phyloP scores from a whole-genome alignment of 2,329 filamentous ascomycete species.

The Cytospora chrysosperma region DNA sequence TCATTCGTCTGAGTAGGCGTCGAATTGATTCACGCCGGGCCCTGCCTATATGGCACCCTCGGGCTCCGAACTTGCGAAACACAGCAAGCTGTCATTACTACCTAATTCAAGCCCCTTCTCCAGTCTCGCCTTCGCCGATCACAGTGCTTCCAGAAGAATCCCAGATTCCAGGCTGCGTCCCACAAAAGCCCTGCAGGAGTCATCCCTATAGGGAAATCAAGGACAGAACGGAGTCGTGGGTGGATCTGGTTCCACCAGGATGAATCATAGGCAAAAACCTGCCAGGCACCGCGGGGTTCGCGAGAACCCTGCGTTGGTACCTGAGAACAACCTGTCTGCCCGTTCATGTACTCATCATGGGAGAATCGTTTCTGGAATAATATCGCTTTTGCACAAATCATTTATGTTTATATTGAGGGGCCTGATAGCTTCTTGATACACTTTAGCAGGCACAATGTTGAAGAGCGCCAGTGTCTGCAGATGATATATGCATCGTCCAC shows the following conservation, averaged over 20 bases:
- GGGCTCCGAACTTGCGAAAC: not conserved
- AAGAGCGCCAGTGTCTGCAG: too few relatives aligned
- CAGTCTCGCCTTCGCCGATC: not conserved
- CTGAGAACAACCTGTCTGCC: not conserved
- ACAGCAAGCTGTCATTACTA: not conserved
- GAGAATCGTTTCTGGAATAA: too few relatives aligned
- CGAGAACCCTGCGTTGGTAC: not conserved
- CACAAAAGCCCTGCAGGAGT: not conserved
- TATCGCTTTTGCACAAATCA: too few relatives aligned
- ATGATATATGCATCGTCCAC: not conserved
- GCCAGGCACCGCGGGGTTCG: conserved; percentile 10
- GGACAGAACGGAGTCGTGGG: conserved; percentile 9
- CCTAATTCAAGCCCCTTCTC: not conserved
- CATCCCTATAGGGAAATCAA: conserved; percentile 9
- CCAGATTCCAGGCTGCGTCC: not conserved
- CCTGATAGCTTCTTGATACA: not conserved
- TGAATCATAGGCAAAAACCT: conserved; percentile 20
- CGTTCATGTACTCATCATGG: not conserved
- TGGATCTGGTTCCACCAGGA: conserved; percentile 6
- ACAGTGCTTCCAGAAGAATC: not conserved
- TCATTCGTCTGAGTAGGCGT: not conserved
- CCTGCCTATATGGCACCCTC: not conserved
- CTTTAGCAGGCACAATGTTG: not conserved
- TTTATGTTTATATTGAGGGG: too few relatives aligned
- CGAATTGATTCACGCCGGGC: not conserved